Evolutionary conservation across 208 protist genomes (phyloP), one percentile per base, ranked within the genome.

Genomic region (Histomonas meleagridis): DNA sequence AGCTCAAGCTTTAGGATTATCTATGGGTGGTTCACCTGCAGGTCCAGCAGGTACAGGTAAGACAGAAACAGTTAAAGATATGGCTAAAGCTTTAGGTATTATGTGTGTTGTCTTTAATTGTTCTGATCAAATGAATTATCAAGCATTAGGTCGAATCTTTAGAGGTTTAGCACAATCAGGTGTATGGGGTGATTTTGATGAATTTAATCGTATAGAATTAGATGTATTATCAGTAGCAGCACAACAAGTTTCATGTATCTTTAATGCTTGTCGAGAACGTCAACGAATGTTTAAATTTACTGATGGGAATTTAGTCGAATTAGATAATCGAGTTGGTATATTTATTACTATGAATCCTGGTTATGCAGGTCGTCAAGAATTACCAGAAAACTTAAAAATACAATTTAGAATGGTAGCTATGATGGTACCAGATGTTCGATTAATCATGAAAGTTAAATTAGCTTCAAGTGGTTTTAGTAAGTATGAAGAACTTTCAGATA

Each of bases 271-370:
- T 55, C 53, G 93, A 28, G 94, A 94, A 90, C 65, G 92, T 53
- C 57, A 79, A 28, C 60, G 92, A 21, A 28, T 92, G 12, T 97
- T 97, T 91, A 35, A 95, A 23, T 97, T 97, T 93, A 94, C 94
- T 18, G 96, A 97, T 90, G 95, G 95, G 35, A 76, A 91, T 4
- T 78, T 60, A 1, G 90, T 96, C 28, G n/a, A 91, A 7, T 93
- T 97, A 1, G 92, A 95, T 91, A 90, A 92, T 26, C 91, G 91
- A 32, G 96, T 96, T 55, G 97, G 96, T 90, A 97, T 97, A 94
- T 98, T 98, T 95, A 98, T 99, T 93, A 99, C 97, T 57, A 98
- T 98, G 97, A 98, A 98, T 94, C 97, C 98, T 35, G 97, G 97
- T 93, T 98, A 98, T 95, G 97, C 97, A 28, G 97, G 97, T 91